Conservation (phyloP, 2,329 filamentous ascomycete species). For the Botrytis deweyae region DNA sequence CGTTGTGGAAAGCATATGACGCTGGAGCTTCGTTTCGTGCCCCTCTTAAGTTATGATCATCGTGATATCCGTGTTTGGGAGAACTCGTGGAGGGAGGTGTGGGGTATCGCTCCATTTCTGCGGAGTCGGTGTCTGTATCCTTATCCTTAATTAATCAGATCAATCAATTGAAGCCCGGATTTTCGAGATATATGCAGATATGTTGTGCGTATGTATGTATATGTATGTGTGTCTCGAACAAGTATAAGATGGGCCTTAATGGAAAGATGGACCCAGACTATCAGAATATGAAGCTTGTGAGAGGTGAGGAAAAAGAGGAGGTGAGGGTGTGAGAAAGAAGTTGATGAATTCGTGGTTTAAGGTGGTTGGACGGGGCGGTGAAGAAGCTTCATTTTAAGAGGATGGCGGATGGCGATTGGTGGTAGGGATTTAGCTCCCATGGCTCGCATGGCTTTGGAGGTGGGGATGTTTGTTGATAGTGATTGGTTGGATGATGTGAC, state of each 20-base stretch:
- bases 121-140: neutral
- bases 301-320: conserved; percentile 4
- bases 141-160: neutral
- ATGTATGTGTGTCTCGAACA: neutral
- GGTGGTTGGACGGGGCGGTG: conserved; percentile 12
- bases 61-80: neutral
- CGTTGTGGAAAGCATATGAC: neutral
- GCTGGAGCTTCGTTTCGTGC: neutral
- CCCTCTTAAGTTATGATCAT: neutral
- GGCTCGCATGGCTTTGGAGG: neutral
- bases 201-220: neutral
- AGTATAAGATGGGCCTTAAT: neutral
- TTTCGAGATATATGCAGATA: neutral
- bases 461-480: neutral
- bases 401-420: neutral
- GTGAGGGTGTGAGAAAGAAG: neutral
- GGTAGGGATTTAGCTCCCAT: neutral
- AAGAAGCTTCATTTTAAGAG: neutral
- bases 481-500: neutral
- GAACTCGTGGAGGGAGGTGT: conserved; percentile 10
- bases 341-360: neutral
- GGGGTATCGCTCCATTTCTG: conserved; percentile 11
- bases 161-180: neutral
- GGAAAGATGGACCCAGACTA: neutral
- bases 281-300: neutral